A percentile compares a stretch with the other conserved stretches of the same genome.
phyloP scores from a whole-genome alignment of 352 stramenopile species.

The Globisporangium megalacanthum region DNA sequence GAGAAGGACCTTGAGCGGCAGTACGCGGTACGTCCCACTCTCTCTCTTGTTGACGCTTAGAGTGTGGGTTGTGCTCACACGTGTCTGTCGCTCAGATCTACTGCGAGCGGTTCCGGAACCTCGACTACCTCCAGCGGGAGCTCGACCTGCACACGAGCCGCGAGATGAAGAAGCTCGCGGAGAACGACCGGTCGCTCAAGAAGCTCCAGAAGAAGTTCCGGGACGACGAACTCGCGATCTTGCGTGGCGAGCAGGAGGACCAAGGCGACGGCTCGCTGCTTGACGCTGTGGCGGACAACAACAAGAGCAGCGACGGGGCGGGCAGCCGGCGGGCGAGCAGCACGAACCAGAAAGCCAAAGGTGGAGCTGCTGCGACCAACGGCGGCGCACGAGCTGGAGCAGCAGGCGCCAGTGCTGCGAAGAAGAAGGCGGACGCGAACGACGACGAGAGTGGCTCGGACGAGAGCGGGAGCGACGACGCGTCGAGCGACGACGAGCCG shows the following conservation, averaged over 20 bases:
- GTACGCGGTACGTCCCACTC: conserved; percentile 69
- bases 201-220: conserved; percentile 92
- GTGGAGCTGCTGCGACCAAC: neutral
- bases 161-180: conserved; percentile 84
- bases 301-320: conserved; percentile 18
- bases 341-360: conserved; percentile 44
- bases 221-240: conserved; percentile 87
- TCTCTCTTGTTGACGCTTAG: neutral
- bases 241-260: conserved; percentile 86
- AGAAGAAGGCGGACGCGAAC: conserved; percentile 32
- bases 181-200: conserved; percentile 88
- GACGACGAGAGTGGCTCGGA: conserved; percentile 46
- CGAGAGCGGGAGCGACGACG: conserved; percentile 38
- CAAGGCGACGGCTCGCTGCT: conserved; percentile 60
- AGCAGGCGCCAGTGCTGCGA: conserved; percentile 16
- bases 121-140: conserved; percentile 95
- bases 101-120: conserved; percentile 92
- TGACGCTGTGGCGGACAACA: conserved; percentile 28
- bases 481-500: conserved; percentile 37
- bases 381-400: conserved; percentile 8
- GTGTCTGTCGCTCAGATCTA: conserved; percentile 46
- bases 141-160: conserved; percentile 85
- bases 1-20: conserved; percentile 95
- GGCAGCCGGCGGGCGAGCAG: conserved; percentile 25
- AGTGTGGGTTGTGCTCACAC: neutral